phyloP scores from a whole-genome alignment of 2,329 filamentous ascomycete species.

The Gnomoniopsis smithogilvyi region DNA sequence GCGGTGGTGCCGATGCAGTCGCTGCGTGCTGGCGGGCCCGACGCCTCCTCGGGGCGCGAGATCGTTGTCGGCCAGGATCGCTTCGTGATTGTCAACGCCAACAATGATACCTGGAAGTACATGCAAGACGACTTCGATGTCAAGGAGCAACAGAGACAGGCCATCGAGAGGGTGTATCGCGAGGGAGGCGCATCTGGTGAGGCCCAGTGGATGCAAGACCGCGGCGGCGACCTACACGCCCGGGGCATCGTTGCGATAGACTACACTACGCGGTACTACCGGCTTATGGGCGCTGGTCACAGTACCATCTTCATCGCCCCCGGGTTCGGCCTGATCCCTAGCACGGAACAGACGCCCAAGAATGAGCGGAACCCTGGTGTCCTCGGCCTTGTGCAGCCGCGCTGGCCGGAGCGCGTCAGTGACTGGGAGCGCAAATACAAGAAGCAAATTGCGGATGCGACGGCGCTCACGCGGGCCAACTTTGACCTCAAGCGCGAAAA shows the following conservation, averaged over 20 bases:
- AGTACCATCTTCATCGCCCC: slow-evolving; percentile 53
- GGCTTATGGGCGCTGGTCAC: slow-evolving; percentile 41
- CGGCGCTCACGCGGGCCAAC: background rate
- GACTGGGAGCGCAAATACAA: slow-evolving; percentile 28
- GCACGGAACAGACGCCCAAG: slow-evolving; percentile 40
- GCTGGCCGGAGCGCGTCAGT: slow-evolving; percentile 30
- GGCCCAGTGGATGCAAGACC: slow-evolving; percentile 28
- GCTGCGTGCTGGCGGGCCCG: slow-evolving; percentile 49
- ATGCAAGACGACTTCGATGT: slow-evolving; percentile 47
- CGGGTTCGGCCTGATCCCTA: slow-evolving; percentile 44
- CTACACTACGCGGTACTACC: slow-evolving; percentile 49
- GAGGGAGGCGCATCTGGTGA: slow-evolving; percentile 39
- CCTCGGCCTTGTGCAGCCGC: slow-evolving; percentile 25
- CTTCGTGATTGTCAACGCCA: slow-evolving; percentile 53
- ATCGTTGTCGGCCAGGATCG: slow-evolving; percentile 54
- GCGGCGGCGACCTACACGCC: slow-evolving; percentile 29
- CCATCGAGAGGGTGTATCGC: slow-evolving; percentile 26
- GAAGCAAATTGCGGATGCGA: slow-evolving; percentile 13
- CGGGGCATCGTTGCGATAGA: slow-evolving; percentile 47
- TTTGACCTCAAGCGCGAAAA: slow-evolving; percentile 12
- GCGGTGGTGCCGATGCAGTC: slow-evolving; percentile 49
- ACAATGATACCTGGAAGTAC: slow-evolving; percentile 45
- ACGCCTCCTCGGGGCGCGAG: slow-evolving; percentile 48
- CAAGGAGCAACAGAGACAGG: slow-evolving; percentile 37
- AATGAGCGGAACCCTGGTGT: slow-evolving; percentile 35